These are phyloP conservation scores for Phytophthora pinifolia DNA, from an alignment of 352 stramenopile species.

Conservation along the genomic window DNA sequence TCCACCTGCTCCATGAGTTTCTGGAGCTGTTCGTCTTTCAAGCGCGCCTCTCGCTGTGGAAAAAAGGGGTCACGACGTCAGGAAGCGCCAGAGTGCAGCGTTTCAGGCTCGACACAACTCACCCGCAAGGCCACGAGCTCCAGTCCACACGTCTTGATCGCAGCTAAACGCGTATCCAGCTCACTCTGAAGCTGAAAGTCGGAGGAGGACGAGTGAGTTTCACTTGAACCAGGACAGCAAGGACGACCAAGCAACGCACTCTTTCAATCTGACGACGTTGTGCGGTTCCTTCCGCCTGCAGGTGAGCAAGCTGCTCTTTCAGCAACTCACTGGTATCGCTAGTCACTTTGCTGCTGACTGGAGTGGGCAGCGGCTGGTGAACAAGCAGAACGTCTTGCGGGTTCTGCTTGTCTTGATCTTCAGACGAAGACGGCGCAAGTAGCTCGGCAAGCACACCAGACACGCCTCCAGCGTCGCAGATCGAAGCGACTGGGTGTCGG, in stretches of 20 bases:
- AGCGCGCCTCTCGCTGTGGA: constrained; percentile 45
- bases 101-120: background rate
- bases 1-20: constrained; percentile 37
- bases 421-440: constrained; percentile 19
- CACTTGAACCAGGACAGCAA: background rate
- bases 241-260: constrained; percentile 9
- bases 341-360: background rate
- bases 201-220: constrained; percentile 8
- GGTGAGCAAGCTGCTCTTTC: constrained; percentile 42
- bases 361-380: constrained; percentile 1
- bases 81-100: background rate
- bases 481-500: constrained; percentile 66
- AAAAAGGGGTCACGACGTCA: background rate
- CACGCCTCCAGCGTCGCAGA: constrained; percentile 74
- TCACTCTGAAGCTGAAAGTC: constrained; percentile 58
- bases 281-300: constrained; percentile 48
- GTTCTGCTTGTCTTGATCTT: background rate
- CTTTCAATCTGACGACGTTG: constrained; percentile 52
- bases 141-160: constrained; percentile 59
- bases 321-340: constrained; percentile 22
- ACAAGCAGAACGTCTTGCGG: background rate
- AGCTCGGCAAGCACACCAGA: constrained; percentile 48
- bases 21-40: constrained; percentile 47
- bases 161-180: constrained; percentile 46
- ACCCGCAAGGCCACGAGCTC: constrained; percentile 67